Evolutionary conservation across 2,329 filamentous ascomycete species (phyloP), one percentile per base, ranked within the genome.

Genomic region (Talaromyces sp.): DNA sequence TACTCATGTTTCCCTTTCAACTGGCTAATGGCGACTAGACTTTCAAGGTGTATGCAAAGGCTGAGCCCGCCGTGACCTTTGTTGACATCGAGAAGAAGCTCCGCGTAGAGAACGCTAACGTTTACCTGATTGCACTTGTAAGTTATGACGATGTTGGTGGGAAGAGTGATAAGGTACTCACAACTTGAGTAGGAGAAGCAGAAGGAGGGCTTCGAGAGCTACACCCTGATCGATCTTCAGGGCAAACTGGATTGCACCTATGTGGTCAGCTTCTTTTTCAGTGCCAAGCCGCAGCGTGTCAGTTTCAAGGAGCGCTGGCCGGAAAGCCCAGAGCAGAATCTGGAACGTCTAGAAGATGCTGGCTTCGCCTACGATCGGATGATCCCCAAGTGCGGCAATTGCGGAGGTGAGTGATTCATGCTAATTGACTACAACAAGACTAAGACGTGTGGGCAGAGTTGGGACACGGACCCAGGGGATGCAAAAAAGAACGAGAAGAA

Each of bases 51-150:
- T 85, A 85, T 63, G 77, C 77, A 63, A 83, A 84, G 62, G 78
- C 79, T 2, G 73, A 73, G 31, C 78, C 78, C 2, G 61, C 71
- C 64, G 80, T 77, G 59, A 80, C 70, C 62, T 85, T 78, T 61
- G 72, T 70, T 10, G 78, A 79, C 1, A 78, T 86, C 9, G 83
- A 85, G 67, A 73, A 74, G 23, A 78, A 78, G 56, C 78, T 86
- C 65, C 82, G 83, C 9, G 72, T 75, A 6, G 78, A 82, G 4
- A 70, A 72, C 0, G 72, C 80, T 58, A 79, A 76, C 5, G 68
- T 85, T 64, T 81, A 79, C 67, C 70, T 86, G n/a, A 82, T 86
- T 64, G 84, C 78, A 12, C 72, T 81, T 67, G 76, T 82, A 70
- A 59, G 62, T 59, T n/a, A 10, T 34, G 3, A 54, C 23, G n/a